Percentiles rank a stretch among this genome's conserved stretches.
Evolutionary conservation across 345 rosid genomes (phyloP).

Genomic region (Lenwebbia sp.): DNA sequence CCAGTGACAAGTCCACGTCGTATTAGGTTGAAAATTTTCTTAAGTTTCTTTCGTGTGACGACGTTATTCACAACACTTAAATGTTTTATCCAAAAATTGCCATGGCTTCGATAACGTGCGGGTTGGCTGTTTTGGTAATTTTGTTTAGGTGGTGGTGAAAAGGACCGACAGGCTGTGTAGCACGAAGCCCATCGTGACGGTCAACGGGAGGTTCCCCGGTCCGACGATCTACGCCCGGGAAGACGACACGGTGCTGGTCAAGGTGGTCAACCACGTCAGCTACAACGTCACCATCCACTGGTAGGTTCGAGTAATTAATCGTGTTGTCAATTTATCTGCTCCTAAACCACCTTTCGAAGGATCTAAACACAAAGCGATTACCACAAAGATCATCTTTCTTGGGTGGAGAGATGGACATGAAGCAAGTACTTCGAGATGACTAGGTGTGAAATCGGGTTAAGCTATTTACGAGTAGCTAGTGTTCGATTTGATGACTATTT

Average conservation of each 20-base stretch:
- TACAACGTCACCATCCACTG: constrained; percentile 56
- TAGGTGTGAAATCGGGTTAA: no score
- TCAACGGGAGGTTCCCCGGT: constrained; percentile 58
- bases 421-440: no score
- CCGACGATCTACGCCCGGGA: constrained; percentile 51
- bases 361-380: no score
- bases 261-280: constrained; percentile 53
- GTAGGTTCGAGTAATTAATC: constrained; percentile 4
- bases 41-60: neutral
- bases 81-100: neutral
- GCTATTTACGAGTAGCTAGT: no score
- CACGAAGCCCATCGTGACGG: constrained; percentile 70
- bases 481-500: no score
- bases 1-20: neutral
- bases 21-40: neutral
- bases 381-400: no score
- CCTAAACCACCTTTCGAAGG: no score
- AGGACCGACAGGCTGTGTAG: constrained; percentile 53
- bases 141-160: constrained; percentile 51
- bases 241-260: constrained; percentile 48
- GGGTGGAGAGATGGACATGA: no score
- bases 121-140: neutral
- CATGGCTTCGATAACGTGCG: neutral
- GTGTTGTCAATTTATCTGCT: no score
- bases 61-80: neutral